Evolutionary conservation across 2,329 filamentous ascomycete genomes (phyloP), one percentile per base, ranked within the genome.

Genomic region (Monilinia vaccinii-corymbosi): DNA sequence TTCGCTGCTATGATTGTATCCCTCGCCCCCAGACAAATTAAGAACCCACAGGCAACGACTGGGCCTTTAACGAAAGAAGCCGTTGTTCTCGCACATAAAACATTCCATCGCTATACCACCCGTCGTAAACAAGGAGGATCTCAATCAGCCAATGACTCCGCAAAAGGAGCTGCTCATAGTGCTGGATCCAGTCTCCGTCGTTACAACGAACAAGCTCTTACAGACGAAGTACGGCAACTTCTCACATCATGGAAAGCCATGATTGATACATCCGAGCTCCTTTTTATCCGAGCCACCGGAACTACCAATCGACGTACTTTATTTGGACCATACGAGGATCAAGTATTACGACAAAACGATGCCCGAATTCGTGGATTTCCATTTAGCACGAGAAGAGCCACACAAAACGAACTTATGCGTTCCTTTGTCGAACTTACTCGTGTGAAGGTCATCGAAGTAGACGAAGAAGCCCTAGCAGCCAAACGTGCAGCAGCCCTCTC

Each of bases 1-100:
- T 99, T 99, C 71, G 94, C 94, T 0, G 94, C 89, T 55, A 97
- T 97, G 92, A 80, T 97, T 13, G 89, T 99, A 13, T 91, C 91
- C 0, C 80, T 97, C 4, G 85, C 90, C 0, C 92, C 94, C 0
- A 89, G 91, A 63, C 78, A 88, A 57, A 82, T 84, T 42, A 93
- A 89, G 71, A 83, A 84, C 56, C 38, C 56, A 42, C 50, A 53
- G 38, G 78, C 79, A 3, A 77, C 82, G 14, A 76, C 80, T 18
- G 88, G 88, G 0, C 79, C 87, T 1, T 82, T 96, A 71, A 91
- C 95, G 65, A 82, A 90, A 57, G 89, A 96, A 69, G 91, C 93
- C 7, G 88, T 87, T 0, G 90, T 97, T 0, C 80, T 97, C 48
- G 93, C 91, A 0, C 93, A 97, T 75, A 99, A 99, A 77, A 97